Evolutionary conservation across 2,329 filamentous ascomycete genomes (phyloP).

Genomic region (Fusarium transvaalense): DNA sequence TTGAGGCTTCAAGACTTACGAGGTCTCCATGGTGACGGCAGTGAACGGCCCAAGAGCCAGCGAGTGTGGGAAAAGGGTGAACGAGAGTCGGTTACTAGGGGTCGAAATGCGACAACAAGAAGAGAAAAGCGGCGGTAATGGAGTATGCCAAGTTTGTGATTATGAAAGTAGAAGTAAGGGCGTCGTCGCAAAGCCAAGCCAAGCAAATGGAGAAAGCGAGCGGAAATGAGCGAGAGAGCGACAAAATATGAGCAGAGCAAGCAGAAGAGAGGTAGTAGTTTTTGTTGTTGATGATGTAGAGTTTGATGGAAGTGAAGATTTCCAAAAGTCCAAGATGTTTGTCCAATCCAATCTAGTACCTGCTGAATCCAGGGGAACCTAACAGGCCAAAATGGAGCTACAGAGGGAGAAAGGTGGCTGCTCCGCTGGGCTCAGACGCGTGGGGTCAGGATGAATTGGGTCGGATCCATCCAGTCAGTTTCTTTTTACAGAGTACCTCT

Average conservation of each 20-base stretch:
- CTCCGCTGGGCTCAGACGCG: slow-evolving; percentile 45
- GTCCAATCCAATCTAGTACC: slow-evolving; percentile 31
- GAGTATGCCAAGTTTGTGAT: slow-evolving; percentile 33
- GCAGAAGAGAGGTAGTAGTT: slow-evolving; percentile 9
- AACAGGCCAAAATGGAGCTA: slow-evolving; percentile 39
- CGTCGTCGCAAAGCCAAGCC: slow-evolving; percentile 11
- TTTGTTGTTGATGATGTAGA: slow-evolving; percentile 38
- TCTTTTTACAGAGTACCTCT: slow-evolving; percentile 11
- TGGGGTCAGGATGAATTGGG: slow-evolving; percentile 45
- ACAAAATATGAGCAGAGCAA: slow-evolving; percentile 4
- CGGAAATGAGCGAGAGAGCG: slow-evolving; percentile 22
- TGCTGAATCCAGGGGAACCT: slow-evolving; percentile 43
- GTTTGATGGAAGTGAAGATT: slow-evolving; percentile 26
- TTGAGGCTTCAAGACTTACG: slow-evolving; percentile 43
- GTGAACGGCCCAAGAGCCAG: slow-evolving; percentile 39
- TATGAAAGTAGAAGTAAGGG: slow-evolving; percentile 17
- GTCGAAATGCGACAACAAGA: slow-evolving; percentile 20
- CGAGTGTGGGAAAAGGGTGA: slow-evolving; percentile 34
- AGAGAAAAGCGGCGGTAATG: slow-evolving; percentile 18
- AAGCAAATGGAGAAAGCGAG: slow-evolving; percentile 20
- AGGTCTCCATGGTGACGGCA: slow-evolving; percentile 49
- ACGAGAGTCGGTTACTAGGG: slow-evolving; percentile 34
- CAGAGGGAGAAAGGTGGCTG: slow-evolving; percentile 43
- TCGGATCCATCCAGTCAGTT: slow-evolving; percentile 15
- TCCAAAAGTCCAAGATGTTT: slow-evolving; percentile 36